Evolutionary conservation across 352 stramenopile species (phyloP).

Genomic region (Phytophthora brassicae): DNA sequence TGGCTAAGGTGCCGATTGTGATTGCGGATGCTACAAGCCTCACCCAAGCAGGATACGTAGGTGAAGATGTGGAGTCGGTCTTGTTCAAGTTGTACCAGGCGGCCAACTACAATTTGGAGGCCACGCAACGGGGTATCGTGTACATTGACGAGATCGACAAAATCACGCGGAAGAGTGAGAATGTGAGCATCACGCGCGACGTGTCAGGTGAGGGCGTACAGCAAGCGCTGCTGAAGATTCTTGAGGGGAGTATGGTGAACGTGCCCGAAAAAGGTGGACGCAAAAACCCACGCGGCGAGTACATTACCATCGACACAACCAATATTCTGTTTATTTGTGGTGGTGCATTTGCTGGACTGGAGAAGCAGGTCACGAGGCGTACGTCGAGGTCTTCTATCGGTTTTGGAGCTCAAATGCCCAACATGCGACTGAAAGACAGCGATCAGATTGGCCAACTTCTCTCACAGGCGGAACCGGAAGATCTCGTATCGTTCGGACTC

Average conservation of each 20-base stretch:
- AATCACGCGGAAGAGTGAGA: constrained; percentile 90
- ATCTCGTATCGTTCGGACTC: constrained; percentile 96
- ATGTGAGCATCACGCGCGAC: constrained; percentile 95
- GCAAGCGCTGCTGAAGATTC: constrained; percentile 98
- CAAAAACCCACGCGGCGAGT: constrained; percentile 96
- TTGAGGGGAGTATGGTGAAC: constrained; percentile 97
- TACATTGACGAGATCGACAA: constrained; percentile 99
- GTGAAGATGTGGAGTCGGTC: constrained; percentile 98
- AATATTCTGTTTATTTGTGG: constrained; percentile 99
- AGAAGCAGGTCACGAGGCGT: constrained; percentile 93
- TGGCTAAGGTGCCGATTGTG: constrained; percentile 97
- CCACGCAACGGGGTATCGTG: constrained; percentile 95
- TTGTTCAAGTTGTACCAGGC: constrained; percentile 98
- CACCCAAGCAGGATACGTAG: constrained; percentile 98
- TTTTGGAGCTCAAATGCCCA: constrained; percentile 95
- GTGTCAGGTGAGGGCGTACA: constrained; percentile 98
- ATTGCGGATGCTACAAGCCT: constrained; percentile 97
- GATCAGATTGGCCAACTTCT: constrained; percentile 92
- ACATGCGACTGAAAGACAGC: constrained; percentile 64
- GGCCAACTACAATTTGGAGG: constrained; percentile 95
- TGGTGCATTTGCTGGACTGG: constrained; percentile 95
- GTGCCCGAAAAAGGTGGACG: constrained; percentile 96
- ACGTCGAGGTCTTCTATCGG: constrained; percentile 95
- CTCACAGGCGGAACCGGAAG: constrained; percentile 92
- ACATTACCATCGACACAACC: constrained; percentile 98